These are phyloP conservation scores for Rutstroemia sydowiana DNA, from an alignment of 2,329 filamentous ascomycete genomes.

Conservation along the genomic window DNA sequence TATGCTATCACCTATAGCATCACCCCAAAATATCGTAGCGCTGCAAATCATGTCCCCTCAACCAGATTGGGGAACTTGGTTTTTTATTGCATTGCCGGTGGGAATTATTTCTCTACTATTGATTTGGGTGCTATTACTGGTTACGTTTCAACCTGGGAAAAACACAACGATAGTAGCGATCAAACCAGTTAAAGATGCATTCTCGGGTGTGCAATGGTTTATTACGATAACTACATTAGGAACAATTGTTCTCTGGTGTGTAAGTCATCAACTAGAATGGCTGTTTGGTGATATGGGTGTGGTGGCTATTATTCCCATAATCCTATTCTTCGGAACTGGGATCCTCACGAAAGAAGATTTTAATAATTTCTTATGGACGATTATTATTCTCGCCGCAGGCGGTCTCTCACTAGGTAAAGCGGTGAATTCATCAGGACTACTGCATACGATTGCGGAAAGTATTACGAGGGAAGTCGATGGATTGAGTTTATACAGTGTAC, in stretches of 20 bases:
- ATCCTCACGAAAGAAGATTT: constrained; percentile 98
- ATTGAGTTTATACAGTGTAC: constrained; percentile 76
- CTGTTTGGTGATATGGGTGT: constrained; percentile 98
- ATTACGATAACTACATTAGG: constrained; percentile 74
- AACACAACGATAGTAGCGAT: constrained; percentile 90
- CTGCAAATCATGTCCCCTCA: constrained; percentile 90
- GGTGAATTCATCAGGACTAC: constrained; percentile 83
- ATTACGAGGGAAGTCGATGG: constrained; percentile 70
- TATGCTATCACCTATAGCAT: constrained; percentile 93
- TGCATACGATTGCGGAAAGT: constrained; percentile 75
- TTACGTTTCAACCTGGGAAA: constrained; percentile 76
- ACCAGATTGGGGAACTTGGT: constrained; percentile 93
- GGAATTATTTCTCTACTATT: constrained; percentile 80
- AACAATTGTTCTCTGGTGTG: constrained; percentile 89
- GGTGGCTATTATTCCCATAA: constrained; percentile 90
- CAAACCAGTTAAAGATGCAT: constrained; percentile 78
- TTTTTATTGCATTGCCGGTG: constrained; percentile 90
- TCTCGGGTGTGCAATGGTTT: constrained; percentile 87
- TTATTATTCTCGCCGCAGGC: constrained; percentile 94
- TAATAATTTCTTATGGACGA: constrained; percentile 99
- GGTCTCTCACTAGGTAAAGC: constrained; percentile 89
- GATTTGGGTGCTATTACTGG: constrained; percentile 81
- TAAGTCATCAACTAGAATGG: constrained; percentile 77
- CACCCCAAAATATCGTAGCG: constrained; percentile 94
- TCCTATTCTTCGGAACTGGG: constrained; percentile 92